phyloP scores from a whole-genome alignment of 2,329 filamentous ascomycete genomes.

The Fusarium phyllophilum region DNA sequence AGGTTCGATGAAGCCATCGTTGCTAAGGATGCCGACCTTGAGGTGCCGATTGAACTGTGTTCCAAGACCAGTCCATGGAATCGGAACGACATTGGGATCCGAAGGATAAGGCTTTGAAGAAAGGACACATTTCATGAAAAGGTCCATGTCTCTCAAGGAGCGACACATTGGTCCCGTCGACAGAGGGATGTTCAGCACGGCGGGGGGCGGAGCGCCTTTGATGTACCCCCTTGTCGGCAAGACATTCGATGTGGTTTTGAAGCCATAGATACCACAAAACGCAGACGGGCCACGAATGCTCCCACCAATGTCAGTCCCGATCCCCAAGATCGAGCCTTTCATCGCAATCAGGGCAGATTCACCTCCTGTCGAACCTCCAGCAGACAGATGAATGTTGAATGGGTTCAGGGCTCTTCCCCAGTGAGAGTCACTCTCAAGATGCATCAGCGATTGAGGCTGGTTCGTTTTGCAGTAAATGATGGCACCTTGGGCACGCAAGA shows the following conservation, averaged over 20 bases:
- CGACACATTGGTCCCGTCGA: constrained; percentile 38
- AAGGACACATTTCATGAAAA: constrained; percentile 30
- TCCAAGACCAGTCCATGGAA: constrained; percentile 46
- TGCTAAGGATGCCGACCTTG: constrained; percentile 55
- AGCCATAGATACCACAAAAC: constrained; percentile 23
- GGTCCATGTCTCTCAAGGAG: constrained; percentile 38
- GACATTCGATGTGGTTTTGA: constrained; percentile 11
- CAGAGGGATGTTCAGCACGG: constrained; percentile 46
- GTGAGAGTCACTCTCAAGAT: constrained; percentile 66
- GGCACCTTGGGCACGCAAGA: constrained; percentile 69
- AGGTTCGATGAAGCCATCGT: constrained; percentile 52
- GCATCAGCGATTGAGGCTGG: constrained; percentile 61
- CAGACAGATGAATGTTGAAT: constrained; percentile 65
- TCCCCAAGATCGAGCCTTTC: constrained; percentile 33
- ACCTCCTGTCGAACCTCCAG: constrained; percentile 72
- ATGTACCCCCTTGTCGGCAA: constrained; percentile 23
- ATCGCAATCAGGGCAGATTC: constrained; percentile 50
- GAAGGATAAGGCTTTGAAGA: constrained; percentile 30
- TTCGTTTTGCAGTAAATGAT: constrained; percentile 76
- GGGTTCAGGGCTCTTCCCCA: constrained; percentile 71
- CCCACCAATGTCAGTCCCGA: constrained; percentile 16
- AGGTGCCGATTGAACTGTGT: constrained; percentile 33
- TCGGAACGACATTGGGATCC: constrained; percentile 45
- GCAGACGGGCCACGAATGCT: constrained; percentile 19
- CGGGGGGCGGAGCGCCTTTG: constrained; percentile 40